Evolutionary conservation across 495 filamentous ascomycete genomes (phyloP), one percentile per base, ranked within the genome.

Genomic region (Neurospora sp.): DNA sequence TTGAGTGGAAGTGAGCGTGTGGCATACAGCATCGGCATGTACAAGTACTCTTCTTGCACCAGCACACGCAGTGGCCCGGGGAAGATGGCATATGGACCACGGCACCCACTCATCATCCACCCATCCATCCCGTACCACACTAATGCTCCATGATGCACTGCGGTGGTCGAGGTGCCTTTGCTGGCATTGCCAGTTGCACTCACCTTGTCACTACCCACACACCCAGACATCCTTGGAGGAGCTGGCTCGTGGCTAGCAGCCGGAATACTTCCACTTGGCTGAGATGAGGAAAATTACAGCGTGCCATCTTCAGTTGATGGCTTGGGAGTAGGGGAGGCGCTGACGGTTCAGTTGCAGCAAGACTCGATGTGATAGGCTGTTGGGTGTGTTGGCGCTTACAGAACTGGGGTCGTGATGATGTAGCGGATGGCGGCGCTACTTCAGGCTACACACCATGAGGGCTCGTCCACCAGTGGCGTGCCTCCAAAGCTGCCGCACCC

Each of bases 341-440:
- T 35, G 54, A 66, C 54, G 76, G 77, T 80, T 78, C 78, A 74
- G 79, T 79, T 80, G 75, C 78, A 79, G 73, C 39, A 71, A 75
- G 75, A 72, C 73, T 72, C 72, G 75, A 77, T 74, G 76, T 86
- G 85, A 87, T 87, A 85, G 84, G 85, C 80, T 80, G 81, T 74
- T 76, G 74, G 70, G 79, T 75, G 72, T 73, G 76, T 75, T 82
- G 85, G 85, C 85, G 85, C 85, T 85, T 87, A 84, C 76, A 77
- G 79, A 79, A 83, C 80, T 73, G 82, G 84, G 83, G 80, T 72
- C 74, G 27, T 77, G 73, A 77, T 79, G 76, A 79, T 79, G 82
- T 83, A 80, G 82, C 81, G 82, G 84, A 81, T 83, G 82, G 83
- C 79, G 80, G 83, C 81, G 83, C 81, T 84, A 82, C 83, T 54